These are phyloP conservation scores for Aspergillus ustus DNA, from an alignment of 2,329 filamentous ascomycete species.

Conservation along the genomic window DNA sequence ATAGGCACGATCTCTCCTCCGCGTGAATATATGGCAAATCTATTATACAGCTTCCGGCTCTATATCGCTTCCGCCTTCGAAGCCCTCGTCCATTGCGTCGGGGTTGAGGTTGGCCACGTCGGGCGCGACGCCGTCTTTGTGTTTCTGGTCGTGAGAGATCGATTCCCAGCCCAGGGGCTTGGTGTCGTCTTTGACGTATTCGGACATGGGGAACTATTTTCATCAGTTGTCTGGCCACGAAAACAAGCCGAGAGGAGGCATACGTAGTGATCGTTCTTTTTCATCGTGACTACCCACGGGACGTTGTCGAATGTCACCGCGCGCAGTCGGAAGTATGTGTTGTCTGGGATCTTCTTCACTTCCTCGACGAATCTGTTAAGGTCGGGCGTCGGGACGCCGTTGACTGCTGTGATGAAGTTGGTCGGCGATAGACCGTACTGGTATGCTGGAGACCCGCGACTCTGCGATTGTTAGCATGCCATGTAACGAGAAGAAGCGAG, in stretches of 20 bases:
- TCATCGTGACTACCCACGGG: constrained; percentile 99
- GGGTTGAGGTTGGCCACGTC: constrained; percentile 51
- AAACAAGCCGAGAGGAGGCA: constrained; percentile 24
- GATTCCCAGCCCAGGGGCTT: constrained; percentile 62
- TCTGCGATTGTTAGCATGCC: constrained; percentile 43
- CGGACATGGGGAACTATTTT: constrained; percentile 64
- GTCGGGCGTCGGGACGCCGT: constrained; percentile 82
- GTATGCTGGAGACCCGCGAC: constrained; percentile 80
- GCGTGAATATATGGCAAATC: background rate
- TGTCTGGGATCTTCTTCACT: constrained; percentile 87
- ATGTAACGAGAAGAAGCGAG: constrained; percentile 3
- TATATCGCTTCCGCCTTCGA: constrained; percentile 41
- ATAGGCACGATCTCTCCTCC: constrained; percentile 3
- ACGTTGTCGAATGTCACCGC: constrained; percentile 99
- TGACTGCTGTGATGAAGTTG: constrained; percentile 97
- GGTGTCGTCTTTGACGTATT: constrained; percentile 63
- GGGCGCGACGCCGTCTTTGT: constrained; percentile 37
- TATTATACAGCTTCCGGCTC: constrained; percentile 40
- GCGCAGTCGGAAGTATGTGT: constrained; percentile 95
- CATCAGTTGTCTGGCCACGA: constrained; percentile 13
- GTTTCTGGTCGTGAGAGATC: constrained; percentile 56
- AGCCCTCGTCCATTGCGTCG: constrained; percentile 52
- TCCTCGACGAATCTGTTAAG: constrained; percentile 79
- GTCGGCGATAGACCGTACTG: constrained; percentile 93
- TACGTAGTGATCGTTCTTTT: constrained; percentile 97